Base-by-base conservation (phyloP, 1,284 basidiomycete genomes). In the Apiotrichum domesticum region DNA sequence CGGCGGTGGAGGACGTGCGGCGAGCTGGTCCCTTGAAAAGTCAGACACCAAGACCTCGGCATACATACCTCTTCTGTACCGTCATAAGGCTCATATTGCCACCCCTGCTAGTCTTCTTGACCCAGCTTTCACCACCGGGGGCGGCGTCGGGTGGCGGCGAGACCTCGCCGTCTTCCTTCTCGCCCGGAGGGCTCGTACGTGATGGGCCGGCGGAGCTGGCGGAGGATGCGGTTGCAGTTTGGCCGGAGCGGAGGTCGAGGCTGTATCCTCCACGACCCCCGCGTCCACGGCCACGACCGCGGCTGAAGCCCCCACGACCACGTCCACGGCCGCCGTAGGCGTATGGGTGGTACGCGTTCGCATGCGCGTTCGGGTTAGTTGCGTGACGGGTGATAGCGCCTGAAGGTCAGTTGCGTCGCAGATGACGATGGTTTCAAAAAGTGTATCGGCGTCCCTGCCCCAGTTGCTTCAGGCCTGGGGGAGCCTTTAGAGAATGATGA, bases 71-170 rank as follows among this genome's bases (percentile, higher is more conserved):
- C 62, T 73, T 76, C 55, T 77, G 67, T 1, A 63, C 66, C 7
- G 74, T 77, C 75, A 78, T 76, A 43, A 78, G 56, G 46, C 69
- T 73, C 73, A 72, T 73, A 58, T 77, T 74, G 1, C 74, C 73
- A n/a, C 63, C 56, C 41, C 63, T 65, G 34, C 67, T 71, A 13
- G 67, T 73, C 46, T 62, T 65, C 54, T 71, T 71, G 35, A 76
- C 66, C 71, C 72, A 75, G 21, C 21, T 21, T 21, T 21, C 21
- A 21, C 21, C 21, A 21, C 21, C 21, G 21, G 21, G 21, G 21
- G 21, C 21, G 21, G 21, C 21, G n/a, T 46, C 39, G 2, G 40
- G 14, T 11, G 56, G 40, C 5, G 55, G 43, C 11, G 46, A 39
- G 4, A 62, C 56, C 42, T 62, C 60, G 33, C 60, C 60, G 9